Percentiles rank a stretch among this genome's conserved stretches.
phyloP scores from a whole-genome alignment of 2,329 filamentous ascomycete genomes.

The Trichoderma atrobrunneum region DNA sequence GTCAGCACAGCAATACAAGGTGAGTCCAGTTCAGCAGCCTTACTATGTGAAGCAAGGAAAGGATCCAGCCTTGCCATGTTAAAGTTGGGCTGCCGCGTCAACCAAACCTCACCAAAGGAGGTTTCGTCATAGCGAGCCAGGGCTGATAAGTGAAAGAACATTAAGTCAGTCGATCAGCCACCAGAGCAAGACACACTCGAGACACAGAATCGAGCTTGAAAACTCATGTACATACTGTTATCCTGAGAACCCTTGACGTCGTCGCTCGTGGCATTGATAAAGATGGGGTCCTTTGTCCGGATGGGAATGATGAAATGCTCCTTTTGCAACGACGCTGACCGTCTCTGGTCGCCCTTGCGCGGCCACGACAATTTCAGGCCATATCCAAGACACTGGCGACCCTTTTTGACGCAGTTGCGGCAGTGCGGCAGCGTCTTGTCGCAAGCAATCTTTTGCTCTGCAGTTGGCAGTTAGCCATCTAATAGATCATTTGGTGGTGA shows the following conservation, averaged over 20 bases:
- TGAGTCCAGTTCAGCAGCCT: not conserved
- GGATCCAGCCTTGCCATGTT: slow-evolving; percentile 13
- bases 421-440: slow-evolving; percentile 12
- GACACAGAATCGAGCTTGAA: not conserved
- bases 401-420: slow-evolving; percentile 11
- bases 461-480: not conserved
- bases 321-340: not conserved
- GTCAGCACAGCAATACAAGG: not conserved
- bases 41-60: slow-evolving; percentile 6
- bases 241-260: slow-evolving; percentile 7
- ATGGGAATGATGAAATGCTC: not conserved
- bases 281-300: not conserved
- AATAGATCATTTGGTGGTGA: not conserved
- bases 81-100: not conserved
- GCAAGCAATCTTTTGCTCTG: slow-evolving; percentile 16
- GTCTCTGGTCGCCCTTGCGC: slow-evolving; percentile 6
- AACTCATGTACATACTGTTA: not conserved
- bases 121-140: not conserved
- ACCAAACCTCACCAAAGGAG: not conserved
- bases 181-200: not conserved
- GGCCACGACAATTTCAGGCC: slow-evolving; percentile 19
- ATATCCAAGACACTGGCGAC: slow-evolving; percentile 9
- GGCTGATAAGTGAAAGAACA: not conserved
- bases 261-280: slow-evolving; percentile 7
- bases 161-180: not conserved